These are phyloP conservation scores for Phialophora tarda DNA, from an alignment of 2,329 filamentous ascomycete genomes.

Conservation along the genomic window DNA sequence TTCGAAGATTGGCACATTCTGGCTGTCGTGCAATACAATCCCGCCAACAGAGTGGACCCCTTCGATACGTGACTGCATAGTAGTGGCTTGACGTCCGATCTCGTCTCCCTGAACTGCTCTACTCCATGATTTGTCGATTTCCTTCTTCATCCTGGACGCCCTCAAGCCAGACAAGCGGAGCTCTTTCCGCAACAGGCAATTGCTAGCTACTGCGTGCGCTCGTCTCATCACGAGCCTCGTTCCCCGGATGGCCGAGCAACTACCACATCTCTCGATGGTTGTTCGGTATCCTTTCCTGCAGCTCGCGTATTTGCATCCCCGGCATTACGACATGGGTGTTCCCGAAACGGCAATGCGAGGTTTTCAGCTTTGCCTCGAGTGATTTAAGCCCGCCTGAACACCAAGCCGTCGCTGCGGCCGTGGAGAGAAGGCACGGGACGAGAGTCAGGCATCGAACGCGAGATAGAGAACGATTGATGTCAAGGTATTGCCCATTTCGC, in stretches of 20 bases:
- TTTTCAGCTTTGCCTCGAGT: background rate
- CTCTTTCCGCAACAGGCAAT: slow-evolving; percentile 22
- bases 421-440: background rate
- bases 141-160: background rate
- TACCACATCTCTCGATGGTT: background rate
- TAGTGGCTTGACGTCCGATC: background rate
- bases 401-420: background rate
- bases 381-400: background rate
- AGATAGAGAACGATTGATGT: background rate
- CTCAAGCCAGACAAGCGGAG: background rate
- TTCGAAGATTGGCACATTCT: background rate
- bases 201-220: background rate
- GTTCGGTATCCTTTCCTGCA: slow-evolving; percentile 17
- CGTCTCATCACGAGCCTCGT: slow-evolving; percentile 7
- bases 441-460: background rate
- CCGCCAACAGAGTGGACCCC: background rate
- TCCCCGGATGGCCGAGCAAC: slow-evolving; percentile 4
- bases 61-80: background rate
- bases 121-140: background rate
- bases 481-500: background rate
- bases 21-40: background rate
- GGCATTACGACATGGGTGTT: background rate
- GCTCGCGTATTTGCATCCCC: background rate
- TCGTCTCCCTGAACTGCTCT: background rate
- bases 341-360: slow-evolving; percentile 1